Percentiles rank a stretch among this genome's conserved stretches.
These are phyloP conservation scores for Cadophora gregata DNA, from an alignment of 2,329 filamentous ascomycete genomes.

Conservation along the genomic window DNA sequence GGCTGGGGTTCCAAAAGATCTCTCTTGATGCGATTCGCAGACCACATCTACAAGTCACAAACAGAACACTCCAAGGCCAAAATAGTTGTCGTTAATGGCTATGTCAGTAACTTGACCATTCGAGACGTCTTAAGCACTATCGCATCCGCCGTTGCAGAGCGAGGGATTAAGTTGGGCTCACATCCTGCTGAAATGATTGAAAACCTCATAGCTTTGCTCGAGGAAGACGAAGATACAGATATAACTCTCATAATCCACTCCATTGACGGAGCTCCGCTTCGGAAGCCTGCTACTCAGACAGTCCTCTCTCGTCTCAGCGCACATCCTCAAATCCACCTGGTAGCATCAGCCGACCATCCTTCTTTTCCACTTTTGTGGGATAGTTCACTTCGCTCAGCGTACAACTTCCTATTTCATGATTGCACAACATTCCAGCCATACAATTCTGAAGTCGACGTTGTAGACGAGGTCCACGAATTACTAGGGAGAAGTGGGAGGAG, in stretches of 20 bases:
- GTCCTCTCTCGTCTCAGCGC: slow-evolving; percentile 78
- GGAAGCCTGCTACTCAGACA: slow-evolving; percentile 71
- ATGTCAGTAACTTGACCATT: slow-evolving; percentile 68
- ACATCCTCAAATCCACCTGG: slow-evolving; percentile 72
- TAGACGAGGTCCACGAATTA: slow-evolving; percentile 88
- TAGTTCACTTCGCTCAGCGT: slow-evolving; percentile 78
- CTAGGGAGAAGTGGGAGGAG: slow-evolving; percentile 81
- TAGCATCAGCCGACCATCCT: slow-evolving; percentile 86
- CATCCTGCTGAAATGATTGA: slow-evolving; percentile 71
- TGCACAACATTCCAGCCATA: slow-evolving; percentile 87
- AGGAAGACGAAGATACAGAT: slow-evolving; percentile 49
- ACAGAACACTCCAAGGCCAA: slow-evolving; percentile 47
- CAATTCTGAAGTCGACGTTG: slow-evolving; percentile 76
- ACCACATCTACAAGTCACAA: slow-evolving; percentile 62
- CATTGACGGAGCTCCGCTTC: slow-evolving; percentile 79
- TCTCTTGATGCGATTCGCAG: slow-evolving; percentile 77
- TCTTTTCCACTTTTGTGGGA: slow-evolving; percentile 92
- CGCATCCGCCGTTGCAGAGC: slow-evolving; percentile 62
- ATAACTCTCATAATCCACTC: slow-evolving; percentile 83
- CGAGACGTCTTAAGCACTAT: slow-evolving; percentile 75
- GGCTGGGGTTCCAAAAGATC: slow-evolving; percentile 89
- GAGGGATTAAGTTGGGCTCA: slow-evolving; percentile 50
- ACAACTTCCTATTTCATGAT: slow-evolving; percentile 92
- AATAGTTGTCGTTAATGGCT: slow-evolving; percentile 88
- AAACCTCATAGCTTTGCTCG: slow-evolving; percentile 66